Conservation (phyloP, 345 rosid genomes). For the Theobroma cacao region DNA sequence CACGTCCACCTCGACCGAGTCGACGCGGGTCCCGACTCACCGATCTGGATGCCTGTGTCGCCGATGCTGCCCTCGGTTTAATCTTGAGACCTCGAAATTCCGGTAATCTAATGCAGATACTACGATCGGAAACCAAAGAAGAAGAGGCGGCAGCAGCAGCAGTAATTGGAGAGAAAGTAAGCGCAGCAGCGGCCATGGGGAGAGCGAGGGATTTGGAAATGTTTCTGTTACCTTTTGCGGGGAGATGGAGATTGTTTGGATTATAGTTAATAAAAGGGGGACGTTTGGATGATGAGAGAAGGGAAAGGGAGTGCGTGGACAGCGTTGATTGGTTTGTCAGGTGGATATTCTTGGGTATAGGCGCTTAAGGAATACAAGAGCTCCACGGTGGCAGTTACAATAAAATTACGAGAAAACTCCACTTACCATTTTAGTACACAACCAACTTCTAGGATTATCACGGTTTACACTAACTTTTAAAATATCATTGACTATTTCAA, state of each 20-base stretch:
- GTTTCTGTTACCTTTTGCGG: background rate
- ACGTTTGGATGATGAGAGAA: slow-evolving; percentile 2
- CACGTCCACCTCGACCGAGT: slow-evolving; percentile 12
- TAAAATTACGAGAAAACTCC: too few relatives aligned
- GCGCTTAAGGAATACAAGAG: background rate
- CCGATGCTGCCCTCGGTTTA: background rate
- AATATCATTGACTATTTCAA: too few relatives aligned
- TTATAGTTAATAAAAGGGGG: background rate
- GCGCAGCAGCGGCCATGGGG: slow-evolving; percentile 17
- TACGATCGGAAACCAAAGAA: slow-evolving; percentile 10
- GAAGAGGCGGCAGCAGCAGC: slow-evolving; percentile 7
- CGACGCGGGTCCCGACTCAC: background rate
- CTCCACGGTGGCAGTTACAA: background rate
- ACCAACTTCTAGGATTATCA: too few relatives aligned
- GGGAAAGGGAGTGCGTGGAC: background rate
- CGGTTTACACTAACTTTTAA: too few relatives aligned
- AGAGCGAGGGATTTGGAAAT: background rate
- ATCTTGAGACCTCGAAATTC: slow-evolving; percentile 23
- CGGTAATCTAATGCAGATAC: slow-evolving; percentile 11
- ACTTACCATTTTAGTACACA: too few relatives aligned
- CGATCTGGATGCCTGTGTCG: slow-evolving; percentile 6
- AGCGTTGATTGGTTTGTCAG: slow-evolving; percentile 3
- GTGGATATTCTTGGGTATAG: background rate
- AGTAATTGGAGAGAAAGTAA: background rate
- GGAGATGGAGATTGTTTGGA: background rate